Conservation (phyloP, 495 filamentous ascomycete species). For the Aspergillus coremiiformis region DNA sequence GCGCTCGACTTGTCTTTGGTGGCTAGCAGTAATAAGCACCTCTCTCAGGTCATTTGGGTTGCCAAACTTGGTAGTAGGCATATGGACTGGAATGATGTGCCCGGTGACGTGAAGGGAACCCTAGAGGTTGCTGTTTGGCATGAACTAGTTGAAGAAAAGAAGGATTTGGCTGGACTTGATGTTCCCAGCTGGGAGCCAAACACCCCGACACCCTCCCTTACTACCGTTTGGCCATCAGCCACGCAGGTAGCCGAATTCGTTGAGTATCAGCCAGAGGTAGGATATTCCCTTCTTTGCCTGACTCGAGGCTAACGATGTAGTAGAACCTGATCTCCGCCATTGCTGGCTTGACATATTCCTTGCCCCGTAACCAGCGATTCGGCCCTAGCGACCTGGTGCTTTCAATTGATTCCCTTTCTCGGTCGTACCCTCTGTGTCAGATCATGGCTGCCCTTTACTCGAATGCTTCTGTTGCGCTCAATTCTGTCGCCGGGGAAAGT, state of each 20-base stretch:
- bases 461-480: conserved; percentile 81
- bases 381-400: conserved; percentile 72
- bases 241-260: conserved; percentile 57
- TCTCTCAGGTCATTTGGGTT: conserved; percentile 85
- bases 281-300: conserved; percentile 3
- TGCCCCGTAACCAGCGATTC: conserved; percentile 69
- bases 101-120: conserved; percentile 59
- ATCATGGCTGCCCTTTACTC: conserved; percentile 77
- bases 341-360: conserved; percentile 62
- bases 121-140: conserved; percentile 82
- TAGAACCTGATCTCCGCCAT: conserved; percentile 75
- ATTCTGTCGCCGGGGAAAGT: conserved; percentile 66
- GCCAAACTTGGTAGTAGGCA: conserved; percentile 87
- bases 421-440: conserved; percentile 69
- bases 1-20: conserved; percentile 72
- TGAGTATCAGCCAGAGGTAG: conserved; percentile 61
- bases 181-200: conserved; percentile 46
- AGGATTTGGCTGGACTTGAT: conserved; percentile 33
- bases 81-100: conserved; percentile 83
- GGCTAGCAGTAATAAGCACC: conserved; percentile 53
- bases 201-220: conserved; percentile 46
- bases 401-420: conserved; percentile 74
- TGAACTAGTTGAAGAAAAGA: conserved; percentile 65
- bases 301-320: conserved; percentile 6
- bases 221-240: conserved; percentile 52